Conservation (phyloP, 768 basidiomycete species). For the Tricholoma hemisulphureum region DNA sequence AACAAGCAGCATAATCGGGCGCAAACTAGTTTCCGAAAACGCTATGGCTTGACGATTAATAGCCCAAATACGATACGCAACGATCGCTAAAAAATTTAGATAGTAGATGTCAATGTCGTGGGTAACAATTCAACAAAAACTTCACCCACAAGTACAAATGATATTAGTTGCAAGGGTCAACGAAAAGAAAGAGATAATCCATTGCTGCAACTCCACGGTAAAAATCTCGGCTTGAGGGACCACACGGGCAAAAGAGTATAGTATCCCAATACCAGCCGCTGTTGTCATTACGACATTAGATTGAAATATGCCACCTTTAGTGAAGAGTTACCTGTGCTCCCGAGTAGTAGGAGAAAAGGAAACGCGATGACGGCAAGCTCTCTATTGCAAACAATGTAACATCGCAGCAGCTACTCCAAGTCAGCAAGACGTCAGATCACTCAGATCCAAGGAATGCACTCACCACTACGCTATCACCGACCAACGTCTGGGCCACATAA, state of each 20-base stretch:
- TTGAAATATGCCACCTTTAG: background rate
- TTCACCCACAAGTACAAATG: constrained; percentile 31
- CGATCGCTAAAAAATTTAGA: constrained; percentile 20
- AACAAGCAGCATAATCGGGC: constrained; percentile 33
- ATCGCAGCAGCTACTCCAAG: constrained; percentile 3
- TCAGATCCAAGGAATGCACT: constrained; percentile 5
- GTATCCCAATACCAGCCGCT: constrained; percentile 31
- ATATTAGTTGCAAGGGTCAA: constrained; percentile 37
- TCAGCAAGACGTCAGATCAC: background rate
- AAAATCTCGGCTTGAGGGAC: constrained; percentile 31
- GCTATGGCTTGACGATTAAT: constrained; percentile 26
- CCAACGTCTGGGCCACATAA: constrained; percentile 36
- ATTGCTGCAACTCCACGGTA: constrained; percentile 28
- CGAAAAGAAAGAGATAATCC: constrained; percentile 40
- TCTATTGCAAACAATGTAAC: constrained; percentile 33
- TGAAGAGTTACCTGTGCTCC: constrained; percentile 26
- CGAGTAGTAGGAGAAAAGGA: constrained; percentile 28
- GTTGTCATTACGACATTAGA: background rate
- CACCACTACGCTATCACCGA: constrained; percentile 38
- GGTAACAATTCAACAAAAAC: background rate
- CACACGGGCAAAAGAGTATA: constrained; percentile 30
- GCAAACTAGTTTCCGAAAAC: constrained; percentile 23
- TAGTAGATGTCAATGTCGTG: background rate
- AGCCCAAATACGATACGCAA: constrained; percentile 35
- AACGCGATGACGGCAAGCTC: constrained; percentile 21